A percentile compares a stretch with the other conserved stretches of the same genome.
Conservation (phyloP, 495 filamentous ascomycete genomes). For the Penicillium maclennaniae region DNA sequence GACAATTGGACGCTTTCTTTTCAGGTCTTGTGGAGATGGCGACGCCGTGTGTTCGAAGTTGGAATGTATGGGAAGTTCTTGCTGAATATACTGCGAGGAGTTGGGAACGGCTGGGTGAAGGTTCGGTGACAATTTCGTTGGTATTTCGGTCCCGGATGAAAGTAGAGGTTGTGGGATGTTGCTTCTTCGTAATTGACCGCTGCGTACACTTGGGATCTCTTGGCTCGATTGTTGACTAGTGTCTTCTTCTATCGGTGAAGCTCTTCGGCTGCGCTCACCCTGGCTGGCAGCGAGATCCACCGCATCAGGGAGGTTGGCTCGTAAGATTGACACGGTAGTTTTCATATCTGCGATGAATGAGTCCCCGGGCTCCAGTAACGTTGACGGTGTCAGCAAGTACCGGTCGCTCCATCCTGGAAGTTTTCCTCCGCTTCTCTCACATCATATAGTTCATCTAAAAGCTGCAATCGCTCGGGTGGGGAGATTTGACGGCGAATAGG, state of each 20-base stretch:
- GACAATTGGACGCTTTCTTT: conserved; percentile 20
- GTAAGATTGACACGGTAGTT: conserved; percentile 27
- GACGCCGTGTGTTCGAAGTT: background rate
- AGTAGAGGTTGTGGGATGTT: conserved; percentile 4
- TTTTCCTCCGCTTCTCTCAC: conserved; percentile 60
- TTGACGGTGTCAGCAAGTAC: conserved; percentile 34
- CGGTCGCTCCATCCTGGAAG: conserved; percentile 52
- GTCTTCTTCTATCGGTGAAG: conserved; percentile 4
- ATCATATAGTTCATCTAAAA: conserved; percentile 62
- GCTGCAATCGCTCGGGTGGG: conserved; percentile 34
- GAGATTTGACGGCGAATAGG: conserved; percentile 41
- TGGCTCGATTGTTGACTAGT: conserved; percentile 1
- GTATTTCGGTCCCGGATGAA: background rate
- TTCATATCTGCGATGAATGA: conserved; percentile 17
- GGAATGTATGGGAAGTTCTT: conserved; percentile 11
- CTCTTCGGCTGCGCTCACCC: conserved; percentile 9
- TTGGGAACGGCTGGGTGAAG: conserved; percentile 1
- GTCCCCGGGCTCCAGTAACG: background rate
- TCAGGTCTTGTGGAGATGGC: conserved; percentile 14
- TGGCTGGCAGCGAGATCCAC: conserved; percentile 12
- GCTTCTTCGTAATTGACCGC: background rate
- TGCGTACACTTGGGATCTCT: conserved; percentile 5
- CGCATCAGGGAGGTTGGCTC: conserved; percentile 31
- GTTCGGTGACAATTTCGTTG: conserved; percentile 3
- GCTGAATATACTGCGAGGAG: conserved; percentile 10